Conservation (phyloP, 176 grass and related monocot genomes). For the Stipa capillata region DNA sequence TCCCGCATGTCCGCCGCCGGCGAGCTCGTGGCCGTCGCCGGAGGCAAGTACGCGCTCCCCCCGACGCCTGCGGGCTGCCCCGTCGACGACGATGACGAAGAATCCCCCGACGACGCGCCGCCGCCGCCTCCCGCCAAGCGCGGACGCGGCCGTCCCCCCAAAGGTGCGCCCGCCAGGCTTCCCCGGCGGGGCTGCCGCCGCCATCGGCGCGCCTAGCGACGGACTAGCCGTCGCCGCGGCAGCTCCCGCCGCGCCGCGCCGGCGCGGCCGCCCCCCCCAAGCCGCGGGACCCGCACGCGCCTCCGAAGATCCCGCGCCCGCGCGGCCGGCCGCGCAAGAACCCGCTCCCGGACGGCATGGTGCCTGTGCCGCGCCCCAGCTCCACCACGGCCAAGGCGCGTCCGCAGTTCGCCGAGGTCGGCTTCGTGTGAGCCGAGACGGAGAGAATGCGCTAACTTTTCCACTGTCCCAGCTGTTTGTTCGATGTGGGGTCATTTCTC, state of each 20-base stretch:
- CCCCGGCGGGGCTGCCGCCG: neutral
- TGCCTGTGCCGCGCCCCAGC: conserved; percentile 19
- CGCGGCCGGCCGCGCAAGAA: conserved; percentile 75
- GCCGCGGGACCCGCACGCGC: conserved; percentile 47
- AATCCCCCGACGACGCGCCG: neutral
- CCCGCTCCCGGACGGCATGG: conserved; percentile 42
- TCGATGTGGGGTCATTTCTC: conserved; percentile 24
- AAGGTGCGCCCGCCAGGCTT: conserved; percentile 35
- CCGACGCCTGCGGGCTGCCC: neutral
- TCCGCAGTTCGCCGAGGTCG: conserved; percentile 75
- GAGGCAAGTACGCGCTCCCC: conserved; percentile 35
- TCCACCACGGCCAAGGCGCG: conserved; percentile 44
- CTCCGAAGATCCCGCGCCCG: conserved; percentile 62
- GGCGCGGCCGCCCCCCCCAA: conserved; percentile 69
- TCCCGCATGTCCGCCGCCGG: conserved; percentile 48
- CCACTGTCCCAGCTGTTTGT: conserved; percentile 5
- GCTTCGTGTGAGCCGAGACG: conserved; percentile 54
- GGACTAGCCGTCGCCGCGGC: neutral
- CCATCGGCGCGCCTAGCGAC: neutral
- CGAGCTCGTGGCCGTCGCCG: conserved; percentile 46
- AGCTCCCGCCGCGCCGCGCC: conserved; percentile 14
- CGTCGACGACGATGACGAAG: conserved; percentile 10
- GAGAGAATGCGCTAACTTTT: conserved; percentile 26
- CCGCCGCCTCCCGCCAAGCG: conserved; percentile 20
- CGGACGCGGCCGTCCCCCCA: conserved; percentile 60